Evolutionary conservation across 257 asterid genomes (phyloP).

Genomic region (Gentiana dahurica): DNA sequence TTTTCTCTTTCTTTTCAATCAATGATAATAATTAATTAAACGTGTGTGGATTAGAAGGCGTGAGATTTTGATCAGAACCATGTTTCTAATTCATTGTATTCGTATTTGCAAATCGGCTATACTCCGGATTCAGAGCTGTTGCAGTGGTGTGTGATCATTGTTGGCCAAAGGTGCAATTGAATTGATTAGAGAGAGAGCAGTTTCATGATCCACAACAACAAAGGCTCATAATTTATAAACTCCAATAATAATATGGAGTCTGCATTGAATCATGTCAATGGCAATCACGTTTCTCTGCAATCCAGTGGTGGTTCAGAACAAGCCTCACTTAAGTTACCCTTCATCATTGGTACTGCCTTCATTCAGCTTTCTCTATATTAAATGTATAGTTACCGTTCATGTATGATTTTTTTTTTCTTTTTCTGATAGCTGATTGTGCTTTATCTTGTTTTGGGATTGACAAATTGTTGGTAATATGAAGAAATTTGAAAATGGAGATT

Average conservation of each 20-base stretch:
- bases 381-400: too few relatives aligned
- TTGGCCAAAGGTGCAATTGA: not conserved
- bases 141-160: not conserved
- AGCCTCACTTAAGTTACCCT: conserved; percentile 47
- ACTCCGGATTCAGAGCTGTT: not conserved
- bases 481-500: not conserved
- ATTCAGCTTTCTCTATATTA: not conserved
- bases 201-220: not conserved
- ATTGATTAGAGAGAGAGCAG: not conserved
- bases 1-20: not conserved
- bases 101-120: not conserved
- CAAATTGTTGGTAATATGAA: not conserved
- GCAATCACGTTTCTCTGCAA: conserved; percentile 16
- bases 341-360: conserved; percentile 48
- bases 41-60: too few relatives aligned
- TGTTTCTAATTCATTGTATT: not conserved
- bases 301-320: conserved; percentile 24
- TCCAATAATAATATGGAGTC: conserved; percentile 11
- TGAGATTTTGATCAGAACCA: too few relatives aligned
- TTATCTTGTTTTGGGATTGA: not conserved
- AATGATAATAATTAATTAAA: too few relatives aligned
- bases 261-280: conserved; percentile 8
- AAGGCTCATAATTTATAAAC: conserved; percentile 15
- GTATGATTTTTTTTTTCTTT: not conserved
- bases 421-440: not conserved